Evolutionary conservation across 805 yeast genomes (phyloP), one percentile per base, ranked within the genome.

Genomic region (Torulaspora franciscae): DNA sequence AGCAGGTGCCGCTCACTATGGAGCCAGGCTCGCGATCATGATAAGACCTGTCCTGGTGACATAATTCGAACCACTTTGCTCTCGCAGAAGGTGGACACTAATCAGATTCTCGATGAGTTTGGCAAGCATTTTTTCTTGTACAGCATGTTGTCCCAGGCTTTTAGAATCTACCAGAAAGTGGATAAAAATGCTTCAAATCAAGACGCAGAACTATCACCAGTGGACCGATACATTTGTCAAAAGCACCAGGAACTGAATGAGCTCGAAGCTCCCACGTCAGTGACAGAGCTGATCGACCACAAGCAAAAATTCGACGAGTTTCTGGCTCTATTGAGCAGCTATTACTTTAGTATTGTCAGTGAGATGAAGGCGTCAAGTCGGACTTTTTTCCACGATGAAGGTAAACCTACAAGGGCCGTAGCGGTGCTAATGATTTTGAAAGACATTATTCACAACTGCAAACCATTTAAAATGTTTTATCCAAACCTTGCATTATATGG

Each of bases 11-110:
- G 36, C 6, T 26, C 30, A 8, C 37, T 56, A 11, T 56, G 61
- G 61, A 42, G 55, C 15, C 40, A 25, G 3, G 38, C 34, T 8
- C 13, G 24, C 11, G 34, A 32, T 19, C 30, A 39, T 14, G 46
- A 51, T 37, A 47, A 37, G 27, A 43, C 42, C 19, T 55, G 57
- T 33, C 59, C 64, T 7, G 56, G 56, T 15, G 65, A 61, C 42
- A 51, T 58, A 30, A 19, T 61, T 3, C 47, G 63, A 9, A 47
- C 52, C 11, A 43, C 55, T 6, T 25, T 61, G 7, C 15, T 56
- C 9, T 48, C 62, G 4, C 44, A 39, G 17, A 46, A 46, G 11
- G 28, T 45, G 9, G 40, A 50, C 3, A 30, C 37, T 5, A 3
- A 22, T 10, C 56, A 54, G 23, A 29, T 58, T 7, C 46, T 46